Percentiles rank a stretch among this genome's conserved stretches.
Evolutionary conservation across 192 early-diverging fungal species (phyloP).

Genomic region (Coemansia sp.): DNA sequence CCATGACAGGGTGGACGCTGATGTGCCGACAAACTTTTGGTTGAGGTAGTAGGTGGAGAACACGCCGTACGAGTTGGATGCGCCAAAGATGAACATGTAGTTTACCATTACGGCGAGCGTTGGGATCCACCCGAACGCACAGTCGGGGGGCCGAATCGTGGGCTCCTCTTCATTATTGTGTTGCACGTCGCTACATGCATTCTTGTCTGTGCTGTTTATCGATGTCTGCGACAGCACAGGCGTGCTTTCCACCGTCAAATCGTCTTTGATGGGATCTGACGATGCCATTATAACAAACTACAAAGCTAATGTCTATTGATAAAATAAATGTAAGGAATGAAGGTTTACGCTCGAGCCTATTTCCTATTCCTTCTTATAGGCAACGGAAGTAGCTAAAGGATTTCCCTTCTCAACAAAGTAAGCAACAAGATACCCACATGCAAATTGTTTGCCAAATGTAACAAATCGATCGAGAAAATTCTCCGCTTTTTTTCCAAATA

Average conservation of each 20-base stretch:
- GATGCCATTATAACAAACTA: neutral
- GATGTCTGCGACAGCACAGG: neutral
- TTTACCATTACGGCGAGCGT: slow-evolving; percentile 54
- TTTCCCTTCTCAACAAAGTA: neutral
- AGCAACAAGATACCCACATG: neutral
- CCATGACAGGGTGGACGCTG: slow-evolving; percentile 39
- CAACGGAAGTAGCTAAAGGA: neutral
- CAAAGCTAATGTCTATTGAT: neutral
- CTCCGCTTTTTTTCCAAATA: slow-evolving; percentile 21
- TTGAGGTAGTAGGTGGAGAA: slow-evolving; percentile 52
- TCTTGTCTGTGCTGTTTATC: neutral
- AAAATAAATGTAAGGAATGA: neutral
- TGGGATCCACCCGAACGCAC: slow-evolving; percentile 42
- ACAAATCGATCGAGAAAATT: slow-evolving; percentile 11
- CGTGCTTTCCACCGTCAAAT: slow-evolving; percentile 1
- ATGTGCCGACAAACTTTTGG: slow-evolving; percentile 22
- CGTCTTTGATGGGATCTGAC: neutral
- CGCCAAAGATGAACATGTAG: slow-evolving; percentile 50
- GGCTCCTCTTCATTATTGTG: neutral
- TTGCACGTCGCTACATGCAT: neutral
- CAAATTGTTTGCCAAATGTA: neutral
- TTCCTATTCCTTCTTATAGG: neutral
- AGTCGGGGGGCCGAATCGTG: slow-evolving; percentile 22
- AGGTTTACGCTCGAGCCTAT: neutral
- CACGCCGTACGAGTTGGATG: slow-evolving; percentile 42